Evolutionary conservation across 2,329 filamentous ascomycete species (phyloP).

Genomic region (Claviceps spartinae): DNA sequence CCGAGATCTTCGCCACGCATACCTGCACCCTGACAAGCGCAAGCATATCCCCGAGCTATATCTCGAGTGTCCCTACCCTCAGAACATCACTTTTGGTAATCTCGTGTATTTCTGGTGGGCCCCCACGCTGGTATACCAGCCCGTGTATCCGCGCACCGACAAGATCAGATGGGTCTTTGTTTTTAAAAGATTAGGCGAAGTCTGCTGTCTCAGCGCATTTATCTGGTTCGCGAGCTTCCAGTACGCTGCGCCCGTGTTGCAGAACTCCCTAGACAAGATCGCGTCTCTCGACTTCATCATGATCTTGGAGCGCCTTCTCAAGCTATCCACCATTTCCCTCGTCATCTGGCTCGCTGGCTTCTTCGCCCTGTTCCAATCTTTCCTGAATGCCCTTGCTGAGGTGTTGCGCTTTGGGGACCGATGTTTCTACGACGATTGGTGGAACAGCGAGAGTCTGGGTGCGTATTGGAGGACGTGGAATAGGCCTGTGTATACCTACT

Average conservation of each 20-base stretch:
- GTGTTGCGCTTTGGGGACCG: constrained; percentile 82
- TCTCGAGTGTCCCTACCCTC: constrained; percentile 68
- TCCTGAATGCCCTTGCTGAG: constrained; percentile 83
- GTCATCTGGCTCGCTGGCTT: constrained; percentile 97
- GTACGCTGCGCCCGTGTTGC: constrained; percentile 80
- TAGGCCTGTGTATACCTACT: constrained; percentile 92
- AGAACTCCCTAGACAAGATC: constrained; percentile 83
- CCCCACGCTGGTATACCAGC: constrained; percentile 91
- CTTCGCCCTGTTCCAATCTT: constrained; percentile 89
- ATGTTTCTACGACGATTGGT: constrained; percentile 96
- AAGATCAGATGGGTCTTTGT: constrained; percentile 82
- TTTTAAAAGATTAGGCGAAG: constrained; percentile 65
- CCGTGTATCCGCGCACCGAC: constrained; percentile 77
- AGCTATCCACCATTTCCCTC: constrained; percentile 86
- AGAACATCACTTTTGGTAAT: constrained; percentile 80
- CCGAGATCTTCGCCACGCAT: constrained; percentile 82
- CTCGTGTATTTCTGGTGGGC: constrained; percentile 97
- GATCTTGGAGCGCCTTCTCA: constrained; percentile 82
- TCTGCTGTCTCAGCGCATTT: constrained; percentile 65
- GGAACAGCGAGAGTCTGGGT: constrained; percentile 80
- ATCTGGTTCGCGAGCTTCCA: constrained; percentile 94
- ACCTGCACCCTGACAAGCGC: constrained; percentile 58
- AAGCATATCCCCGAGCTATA: constrained; percentile 74
- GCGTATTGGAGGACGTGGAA: constrained; percentile 96
- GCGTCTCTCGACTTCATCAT: constrained; percentile 64